A percentile compares a stretch with the other conserved stretches of the same genome.
These are phyloP conservation scores for Cladosporium sp. DNA, from an alignment of 2,329 filamentous ascomycete genomes.

Conservation along the genomic window DNA sequence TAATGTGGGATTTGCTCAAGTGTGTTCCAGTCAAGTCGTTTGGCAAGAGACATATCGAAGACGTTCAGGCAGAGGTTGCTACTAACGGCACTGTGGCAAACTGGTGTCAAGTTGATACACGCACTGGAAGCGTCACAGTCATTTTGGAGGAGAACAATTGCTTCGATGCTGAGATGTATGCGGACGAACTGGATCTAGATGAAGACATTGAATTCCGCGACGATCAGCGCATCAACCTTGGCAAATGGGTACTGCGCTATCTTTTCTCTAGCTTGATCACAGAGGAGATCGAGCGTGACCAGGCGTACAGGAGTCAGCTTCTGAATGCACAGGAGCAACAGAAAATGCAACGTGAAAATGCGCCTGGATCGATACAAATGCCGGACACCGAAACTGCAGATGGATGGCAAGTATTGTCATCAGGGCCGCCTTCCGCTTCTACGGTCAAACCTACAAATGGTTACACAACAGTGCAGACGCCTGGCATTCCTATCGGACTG, in stretches of 20 bases:
- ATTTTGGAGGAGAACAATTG: slow-evolving; percentile 92
- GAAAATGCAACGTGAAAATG: slow-evolving; percentile 57
- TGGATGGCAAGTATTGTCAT: slow-evolving; percentile 45
- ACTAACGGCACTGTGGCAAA: slow-evolving; percentile 87
- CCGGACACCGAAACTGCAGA: slow-evolving; percentile 48
- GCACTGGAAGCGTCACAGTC: slow-evolving; percentile 88
- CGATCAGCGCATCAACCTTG: slow-evolving; percentile 94
- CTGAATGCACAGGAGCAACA: slow-evolving; percentile 64
- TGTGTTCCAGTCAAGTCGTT: slow-evolving; percentile 89
- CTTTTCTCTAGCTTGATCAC: slow-evolving; percentile 87
- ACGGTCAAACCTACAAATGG: slow-evolving; percentile 64
- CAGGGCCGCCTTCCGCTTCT: slow-evolving; percentile 50
- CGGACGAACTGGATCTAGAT: slow-evolving; percentile 77
- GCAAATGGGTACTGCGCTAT: slow-evolving; percentile 93
- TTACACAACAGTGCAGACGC: slow-evolving; percentile 64
- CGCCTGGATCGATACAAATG: slow-evolving; percentile 63
- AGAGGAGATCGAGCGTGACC: slow-evolving; percentile 84
- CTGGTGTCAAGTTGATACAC: slow-evolving; percentile 94
- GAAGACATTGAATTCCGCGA: slow-evolving; percentile 81
- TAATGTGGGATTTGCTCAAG: slow-evolving; percentile 91
- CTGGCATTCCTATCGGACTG: slow-evolving; percentile 75
- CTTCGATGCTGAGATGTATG: slow-evolving; percentile 97
- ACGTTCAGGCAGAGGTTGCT: slow-evolving; percentile 84
- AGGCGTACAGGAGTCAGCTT: slow-evolving; percentile 68
- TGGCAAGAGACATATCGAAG: slow-evolving; percentile 90